phyloP scores from a whole-genome alignment of 345 rosid genomes.

The Anastatica hierochuntica region DNA sequence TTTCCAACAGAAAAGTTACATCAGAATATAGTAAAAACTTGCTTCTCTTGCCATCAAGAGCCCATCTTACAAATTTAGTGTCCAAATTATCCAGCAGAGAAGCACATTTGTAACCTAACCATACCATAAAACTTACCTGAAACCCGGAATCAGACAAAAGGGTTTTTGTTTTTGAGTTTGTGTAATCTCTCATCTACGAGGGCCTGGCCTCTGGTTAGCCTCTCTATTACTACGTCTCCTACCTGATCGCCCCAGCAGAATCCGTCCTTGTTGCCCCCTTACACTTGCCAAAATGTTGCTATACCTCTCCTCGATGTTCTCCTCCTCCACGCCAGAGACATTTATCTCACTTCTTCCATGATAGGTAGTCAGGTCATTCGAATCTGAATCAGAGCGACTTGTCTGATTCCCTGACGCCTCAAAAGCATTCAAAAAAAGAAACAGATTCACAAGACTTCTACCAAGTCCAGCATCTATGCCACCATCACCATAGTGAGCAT shows the following conservation, averaged over 20 bases:
- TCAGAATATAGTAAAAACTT: too few species aligned
- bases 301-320: background rate
- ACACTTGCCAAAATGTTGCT: background rate
- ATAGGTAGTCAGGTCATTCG: background rate
- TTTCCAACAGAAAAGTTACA: too few species aligned
- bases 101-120: too few species aligned
- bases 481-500: background rate
- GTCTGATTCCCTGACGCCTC: background rate
- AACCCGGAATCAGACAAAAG: too few species aligned
- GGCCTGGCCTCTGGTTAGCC: too few species aligned
- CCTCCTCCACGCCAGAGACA: background rate
- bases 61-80: too few species aligned
- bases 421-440: constrained; percentile 4
- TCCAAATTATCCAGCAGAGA: too few species aligned
- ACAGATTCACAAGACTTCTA: constrained; percentile 1
- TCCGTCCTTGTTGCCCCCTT: constrained; percentile 1
- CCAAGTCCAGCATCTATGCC: constrained; percentile 7
- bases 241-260: background rate
- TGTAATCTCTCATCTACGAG: constrained; percentile 1
- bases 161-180: background rate
- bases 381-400: background rate
- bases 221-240: too few species aligned
- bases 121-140: too few species aligned
- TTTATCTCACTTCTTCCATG: constrained; percentile 4
- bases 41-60: too few species aligned